These are phyloP conservation scores for Starmerella apis DNA, from an alignment of 805 yeast species.

Conservation along the genomic window DNA sequence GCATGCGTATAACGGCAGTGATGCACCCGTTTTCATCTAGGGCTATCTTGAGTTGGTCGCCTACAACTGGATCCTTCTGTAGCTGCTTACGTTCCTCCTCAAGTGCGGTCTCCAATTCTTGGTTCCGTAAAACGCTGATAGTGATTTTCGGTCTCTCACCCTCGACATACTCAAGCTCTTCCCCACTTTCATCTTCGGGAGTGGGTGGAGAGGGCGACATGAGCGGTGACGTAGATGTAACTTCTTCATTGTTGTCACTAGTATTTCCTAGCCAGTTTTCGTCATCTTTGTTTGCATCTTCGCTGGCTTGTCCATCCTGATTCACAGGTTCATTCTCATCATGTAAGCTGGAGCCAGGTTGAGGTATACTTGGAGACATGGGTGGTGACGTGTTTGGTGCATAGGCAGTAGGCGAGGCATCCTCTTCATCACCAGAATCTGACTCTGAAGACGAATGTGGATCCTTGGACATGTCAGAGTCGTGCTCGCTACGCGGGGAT, in stretches of 20 bases:
- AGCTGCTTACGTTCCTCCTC: constrained; percentile 29
- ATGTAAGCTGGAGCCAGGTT: too few species aligned
- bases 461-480: neutral
- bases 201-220: constrained; percentile 17
- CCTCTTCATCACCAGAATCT: neutral
- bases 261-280: neutral
- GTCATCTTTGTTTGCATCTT: neutral
- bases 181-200: constrained; percentile 17
- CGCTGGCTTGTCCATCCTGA: neutral
- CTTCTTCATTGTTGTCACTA: neutral
- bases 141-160: constrained; percentile 16
- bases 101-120: constrained; percentile 16
- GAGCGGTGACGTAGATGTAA: constrained; percentile 8
- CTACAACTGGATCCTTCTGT: constrained; percentile 59
- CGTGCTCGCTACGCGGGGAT: neutral
- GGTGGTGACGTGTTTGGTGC: constrained; percentile 8
- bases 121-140: constrained; percentile 12
- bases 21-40: constrained; percentile 65
- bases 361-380: constrained; percentile 8
- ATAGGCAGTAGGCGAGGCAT: neutral
- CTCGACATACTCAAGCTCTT: constrained; percentile 13
- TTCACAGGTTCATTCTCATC: neutral
- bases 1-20: constrained; percentile 56
- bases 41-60: constrained; percentile 77
- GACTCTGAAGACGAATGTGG: neutral